phyloP scores from a whole-genome alignment of 192 early-diverging fungal genomes.

The Rhizophlyctis rosea region DNA sequence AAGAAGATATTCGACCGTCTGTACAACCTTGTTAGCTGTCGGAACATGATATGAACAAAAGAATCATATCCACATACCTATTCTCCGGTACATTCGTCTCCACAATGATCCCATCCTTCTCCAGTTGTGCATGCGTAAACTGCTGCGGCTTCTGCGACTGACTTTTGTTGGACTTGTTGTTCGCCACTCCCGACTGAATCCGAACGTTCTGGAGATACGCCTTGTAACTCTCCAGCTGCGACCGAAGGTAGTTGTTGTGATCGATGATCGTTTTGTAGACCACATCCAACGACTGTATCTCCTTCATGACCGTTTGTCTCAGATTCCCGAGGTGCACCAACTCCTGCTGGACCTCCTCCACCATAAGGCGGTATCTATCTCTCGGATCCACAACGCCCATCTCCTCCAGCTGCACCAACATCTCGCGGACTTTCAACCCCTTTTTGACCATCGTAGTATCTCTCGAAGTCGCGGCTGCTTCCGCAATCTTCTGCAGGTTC shows the following conservation, averaged over 20 bases:
- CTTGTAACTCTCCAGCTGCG: conserved; percentile 92
- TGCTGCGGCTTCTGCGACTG: conserved; percentile 74
- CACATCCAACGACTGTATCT: conserved; percentile 70
- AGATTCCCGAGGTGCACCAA: conserved; percentile 87
- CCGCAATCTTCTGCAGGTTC: conserved; percentile 70
- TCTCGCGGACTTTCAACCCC: conserved; percentile 93
- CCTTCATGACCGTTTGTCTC: conserved; percentile 80
- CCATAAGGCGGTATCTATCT: conserved; percentile 65
- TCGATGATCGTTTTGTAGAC: conserved; percentile 92
- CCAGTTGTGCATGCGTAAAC: conserved; percentile 77
- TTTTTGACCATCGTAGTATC: conserved; percentile 87
- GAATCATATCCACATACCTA: conserved; percentile 44
- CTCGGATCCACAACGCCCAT: conserved; percentile 65
- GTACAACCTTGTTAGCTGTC: not conserved
- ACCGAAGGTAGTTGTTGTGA: conserved; percentile 87
- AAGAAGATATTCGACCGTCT: conserved; percentile 84
- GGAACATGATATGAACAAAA: not conserved
- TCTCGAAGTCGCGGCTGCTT: conserved; percentile 82
- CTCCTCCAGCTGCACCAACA: conserved; percentile 83
- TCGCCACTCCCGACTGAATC: conserved; percentile 57
- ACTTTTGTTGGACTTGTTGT: conserved; percentile 22
- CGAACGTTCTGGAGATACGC: conserved; percentile 93
- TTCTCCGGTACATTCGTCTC: conserved; percentile 90
- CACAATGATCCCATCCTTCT: conserved; percentile 89
- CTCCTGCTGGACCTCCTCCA: conserved; percentile 87